Evolutionary conservation across 371 early-diverging fungal species (phyloP).

Genomic region (Massospora cicadina): DNA sequence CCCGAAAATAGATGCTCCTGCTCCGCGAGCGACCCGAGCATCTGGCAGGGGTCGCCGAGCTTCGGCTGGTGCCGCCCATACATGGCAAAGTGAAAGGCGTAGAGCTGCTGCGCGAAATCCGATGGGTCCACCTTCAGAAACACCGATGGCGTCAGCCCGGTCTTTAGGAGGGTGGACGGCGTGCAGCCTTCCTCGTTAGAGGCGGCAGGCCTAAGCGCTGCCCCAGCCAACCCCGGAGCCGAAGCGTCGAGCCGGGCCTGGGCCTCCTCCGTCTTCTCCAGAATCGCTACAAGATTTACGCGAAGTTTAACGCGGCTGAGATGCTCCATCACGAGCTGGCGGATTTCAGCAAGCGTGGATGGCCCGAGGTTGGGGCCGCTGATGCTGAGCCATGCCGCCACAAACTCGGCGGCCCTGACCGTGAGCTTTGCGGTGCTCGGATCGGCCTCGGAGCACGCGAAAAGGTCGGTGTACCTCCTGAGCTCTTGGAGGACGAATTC

Average conservation of each 20-base stretch:
- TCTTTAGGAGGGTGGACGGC: conserved; percentile 17
- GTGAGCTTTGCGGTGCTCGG: conserved; percentile 13
- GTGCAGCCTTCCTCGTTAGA: conserved; percentile 3
- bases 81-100: conserved; percentile 35
- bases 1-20: conserved; percentile 24
- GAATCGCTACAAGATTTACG: not conserved
- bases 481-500: conserved; percentile 29
- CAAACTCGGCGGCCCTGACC: conserved; percentile 15
- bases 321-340: not conserved
- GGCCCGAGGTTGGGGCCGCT: conserved; percentile 14
- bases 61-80: conserved; percentile 18
- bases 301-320: conserved; percentile 6
- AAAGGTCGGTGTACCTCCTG: conserved; percentile 23
- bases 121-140: conserved; percentile 37
- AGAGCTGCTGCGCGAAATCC: conserved; percentile 51
- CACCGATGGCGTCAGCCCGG: conserved; percentile 39
- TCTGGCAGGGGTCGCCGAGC: conserved; percentile 18
- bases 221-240: conserved; percentile 4
- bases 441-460: conserved; percentile 13
- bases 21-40: conserved; percentile 16
- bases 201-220: not conserved
- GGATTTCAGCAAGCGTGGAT: conserved; percentile 11
- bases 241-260: conserved; percentile 12
- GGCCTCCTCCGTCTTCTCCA: not conserved
- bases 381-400: conserved; percentile 13